phyloP scores from a whole-genome alignment of 73 alveolate species.

The Tetrahymena thermophila region DNA sequence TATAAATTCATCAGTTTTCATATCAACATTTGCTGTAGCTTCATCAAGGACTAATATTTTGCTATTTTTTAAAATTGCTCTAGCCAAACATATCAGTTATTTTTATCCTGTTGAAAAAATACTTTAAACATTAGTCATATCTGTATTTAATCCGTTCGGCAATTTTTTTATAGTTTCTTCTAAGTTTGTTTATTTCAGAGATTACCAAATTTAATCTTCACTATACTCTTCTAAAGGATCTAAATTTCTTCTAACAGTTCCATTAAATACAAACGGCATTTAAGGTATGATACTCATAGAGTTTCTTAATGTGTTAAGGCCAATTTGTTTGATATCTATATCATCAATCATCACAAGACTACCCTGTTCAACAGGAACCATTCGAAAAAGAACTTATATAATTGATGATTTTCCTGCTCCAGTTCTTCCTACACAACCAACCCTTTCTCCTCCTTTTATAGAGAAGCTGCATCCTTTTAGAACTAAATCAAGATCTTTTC shows the following conservation, averaged over 20 bases:
- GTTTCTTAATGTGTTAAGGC: conserved; percentile 63
- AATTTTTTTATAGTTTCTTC: conserved; percentile 15
- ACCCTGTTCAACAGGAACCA: background rate
- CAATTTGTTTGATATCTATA: conserved; percentile 4
- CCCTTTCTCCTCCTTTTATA: conserved; percentile 59
- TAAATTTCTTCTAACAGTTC: conserved; percentile 66
- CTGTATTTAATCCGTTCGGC: background rate
- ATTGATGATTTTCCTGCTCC: conserved; percentile 79
- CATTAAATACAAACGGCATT: conserved; percentile 58
- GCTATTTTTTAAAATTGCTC: conserved; percentile 52
- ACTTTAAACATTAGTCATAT: conserved; percentile 43
- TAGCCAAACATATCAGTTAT: conserved; percentile 67
- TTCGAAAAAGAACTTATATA: conserved; percentile 44
- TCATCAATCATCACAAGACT: background rate
- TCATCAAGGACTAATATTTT: conserved; percentile 64
- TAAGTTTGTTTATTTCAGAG: conserved; percentile 46
- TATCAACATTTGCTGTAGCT: conserved; percentile 66
- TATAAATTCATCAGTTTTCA: conserved; percentile 61
- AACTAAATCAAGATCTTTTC: conserved; percentile 62
- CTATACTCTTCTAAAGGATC: conserved; percentile 70
- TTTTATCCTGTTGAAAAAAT: conserved; percentile 53
- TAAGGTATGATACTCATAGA: conserved; percentile 67
- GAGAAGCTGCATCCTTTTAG: conserved; percentile 57
- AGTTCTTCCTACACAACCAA: conserved; percentile 76
- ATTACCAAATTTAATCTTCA: conserved; percentile 48